These are phyloP conservation scores for Heracleum sosnowskyi DNA, from an alignment of 129 eudicot species.

Conservation along the genomic window DNA sequence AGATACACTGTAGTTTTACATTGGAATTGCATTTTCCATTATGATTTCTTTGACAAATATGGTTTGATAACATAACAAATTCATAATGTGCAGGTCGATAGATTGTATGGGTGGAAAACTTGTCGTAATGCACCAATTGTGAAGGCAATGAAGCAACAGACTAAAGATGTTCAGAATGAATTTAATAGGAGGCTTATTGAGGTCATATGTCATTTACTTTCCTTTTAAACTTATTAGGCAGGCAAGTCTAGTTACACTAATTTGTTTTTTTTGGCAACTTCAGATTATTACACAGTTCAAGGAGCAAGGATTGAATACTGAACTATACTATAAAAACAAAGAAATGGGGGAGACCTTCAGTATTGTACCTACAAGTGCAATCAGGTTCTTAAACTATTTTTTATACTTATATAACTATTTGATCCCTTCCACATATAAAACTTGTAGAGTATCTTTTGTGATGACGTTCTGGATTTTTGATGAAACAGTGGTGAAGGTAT, in stretches of 20 bases:
- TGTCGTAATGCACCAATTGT: conserved; percentile 80
- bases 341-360: conserved; percentile 90
- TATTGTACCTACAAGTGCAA: conserved; percentile 93
- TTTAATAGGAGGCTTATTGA: conserved; percentile 62
- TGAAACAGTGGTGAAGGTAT: conserved; percentile 90
- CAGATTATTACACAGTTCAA: conserved; percentile 79
- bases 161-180: conserved; percentile 66
- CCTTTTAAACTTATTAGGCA: background rate
- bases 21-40: background rate
- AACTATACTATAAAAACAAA: conserved; percentile 78
- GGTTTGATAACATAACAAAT: conserved; percentile 8
- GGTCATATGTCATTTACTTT: conserved; percentile 22
- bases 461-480: conserved; percentile 10
- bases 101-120: conserved; percentile 88
- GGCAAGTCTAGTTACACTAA: conserved; percentile 9
- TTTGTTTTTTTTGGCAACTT: conserved; percentile 7
- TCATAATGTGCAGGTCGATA: conserved; percentile 55
- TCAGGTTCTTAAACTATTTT: conserved; percentile 33
- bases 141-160: conserved; percentile 82
- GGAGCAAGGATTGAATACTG: conserved; percentile 95
- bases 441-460: background rate
- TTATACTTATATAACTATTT: background rate
- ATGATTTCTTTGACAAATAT: conserved; percentile 4
- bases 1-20: background rate
- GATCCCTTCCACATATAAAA: background rate